Base-by-base conservation (phyloP, 345 rosid genomes). In the Pugionium cornutum region DNA sequence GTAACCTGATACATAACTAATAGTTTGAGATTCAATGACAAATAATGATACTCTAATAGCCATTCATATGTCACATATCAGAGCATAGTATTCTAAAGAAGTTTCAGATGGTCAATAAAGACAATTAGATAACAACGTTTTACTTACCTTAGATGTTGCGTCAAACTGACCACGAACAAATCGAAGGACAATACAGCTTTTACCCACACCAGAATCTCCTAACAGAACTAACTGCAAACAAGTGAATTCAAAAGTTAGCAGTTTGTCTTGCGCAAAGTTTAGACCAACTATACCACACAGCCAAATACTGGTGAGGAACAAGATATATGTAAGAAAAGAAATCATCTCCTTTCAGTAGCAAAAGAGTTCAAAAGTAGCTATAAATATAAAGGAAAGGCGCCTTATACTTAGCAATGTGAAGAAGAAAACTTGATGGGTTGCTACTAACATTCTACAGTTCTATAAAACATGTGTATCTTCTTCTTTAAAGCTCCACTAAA, bases 141-240 rank as follows among this genome's bases (percentile, higher is more conserved):
- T 6, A 66, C 52, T 59, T 69, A 83, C 98, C 89, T 92, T 89
- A 63, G 98, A 91, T 28, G 98, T 84, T 6, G 98, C 94, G 57
- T 92, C 98, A 80, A 92, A 92, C 74, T 92, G 97, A 54, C 96
- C 98, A 69, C 98, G 92, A 64, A 92, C 98, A 81, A 92, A 92
- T n/a, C 91, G 94, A 52, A 92, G 97, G 57, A 92, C 98, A 59
- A 92, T 92, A 72, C 98, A 92, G 64, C 98, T 92, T 77, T 92
- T 92, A 58, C 98, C 98, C 25, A 92, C 98, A 68, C 98, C 98
- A 41, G 98, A 92, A 75, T 92, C 96, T 68, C 98, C 98, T 78
- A 92, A 81, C 30, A 92, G 70, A 67, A 92, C 98, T 66, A 89
- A 82, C 98, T 92, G 84, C 67, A 63, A 28, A 58, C 62, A 32